A percentile compares a stretch with the other conserved stretches of the same genome.
phyloP scores from a whole-genome alignment of 306 rosid species.

The Gillenia trifoliata region DNA sequence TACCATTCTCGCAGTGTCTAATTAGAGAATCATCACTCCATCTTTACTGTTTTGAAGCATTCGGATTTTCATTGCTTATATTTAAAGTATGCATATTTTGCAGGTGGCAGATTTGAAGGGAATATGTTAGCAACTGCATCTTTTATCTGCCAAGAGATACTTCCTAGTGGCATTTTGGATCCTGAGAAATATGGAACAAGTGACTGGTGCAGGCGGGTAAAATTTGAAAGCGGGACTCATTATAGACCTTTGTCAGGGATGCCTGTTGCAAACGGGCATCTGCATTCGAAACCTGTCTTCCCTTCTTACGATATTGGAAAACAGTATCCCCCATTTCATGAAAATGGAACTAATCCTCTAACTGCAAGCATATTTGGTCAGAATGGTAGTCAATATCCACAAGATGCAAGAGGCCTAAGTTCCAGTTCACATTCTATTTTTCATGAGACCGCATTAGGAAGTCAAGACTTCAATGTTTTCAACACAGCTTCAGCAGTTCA shows the following conservation, averaged over 20 bases:
- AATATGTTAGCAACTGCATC: slow-evolving; percentile 41
- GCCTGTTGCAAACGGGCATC: slow-evolving; percentile 39
- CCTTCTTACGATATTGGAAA: slow-evolving; percentile 33
- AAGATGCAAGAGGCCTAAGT: slow-evolving; percentile 21
- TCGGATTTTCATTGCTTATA: background rate
- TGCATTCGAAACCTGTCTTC: slow-evolving; percentile 38
- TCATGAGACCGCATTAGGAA: slow-evolving; percentile 41
- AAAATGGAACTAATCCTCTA: slow-evolving; percentile 33
- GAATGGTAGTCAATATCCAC: slow-evolving; percentile 36
- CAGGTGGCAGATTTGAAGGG: slow-evolving; percentile 55
- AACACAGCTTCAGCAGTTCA: slow-evolving; percentile 44
- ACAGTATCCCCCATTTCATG: slow-evolving; percentile 53
- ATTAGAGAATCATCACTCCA: background rate
- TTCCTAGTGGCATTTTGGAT: slow-evolving; percentile 35
- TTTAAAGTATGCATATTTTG: slow-evolving; percentile 24
- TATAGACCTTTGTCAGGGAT: slow-evolving; percentile 35
- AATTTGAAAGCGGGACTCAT: slow-evolving; percentile 42
- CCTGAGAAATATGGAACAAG: slow-evolving; percentile 40
- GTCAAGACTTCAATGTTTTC: slow-evolving; percentile 52
- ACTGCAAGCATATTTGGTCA: slow-evolving; percentile 44
- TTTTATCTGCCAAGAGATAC: slow-evolving; percentile 64
- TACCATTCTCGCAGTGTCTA: background rate
- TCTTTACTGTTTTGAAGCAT: slow-evolving; percentile 4
- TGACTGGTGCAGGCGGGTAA: slow-evolving; percentile 44
- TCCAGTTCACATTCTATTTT: slow-evolving; percentile 32